phyloP scores from a whole-genome alignment of 345 rosid species.

The Litchi chinensis region DNA sequence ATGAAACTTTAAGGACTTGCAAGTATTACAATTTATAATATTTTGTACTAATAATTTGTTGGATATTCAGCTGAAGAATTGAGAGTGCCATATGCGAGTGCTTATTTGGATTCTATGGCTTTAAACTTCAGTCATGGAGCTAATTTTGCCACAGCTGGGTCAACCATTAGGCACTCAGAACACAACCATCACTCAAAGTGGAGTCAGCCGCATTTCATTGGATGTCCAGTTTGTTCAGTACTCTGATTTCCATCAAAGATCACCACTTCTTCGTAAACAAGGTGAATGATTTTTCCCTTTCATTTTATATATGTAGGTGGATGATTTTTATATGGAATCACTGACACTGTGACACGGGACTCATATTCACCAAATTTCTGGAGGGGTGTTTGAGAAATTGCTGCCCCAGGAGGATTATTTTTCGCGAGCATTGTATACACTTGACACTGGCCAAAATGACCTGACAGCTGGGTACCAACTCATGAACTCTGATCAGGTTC shows the following conservation, averaged over 20 bases:
- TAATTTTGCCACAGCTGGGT: conserved; percentile 81
- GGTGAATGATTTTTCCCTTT: conserved; percentile 34
- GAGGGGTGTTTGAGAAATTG: conserved; percentile 42
- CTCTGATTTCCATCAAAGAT: conserved; percentile 52
- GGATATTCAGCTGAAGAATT: conserved; percentile 46
- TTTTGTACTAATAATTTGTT: not conserved
- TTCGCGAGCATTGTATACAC: conserved; percentile 48
- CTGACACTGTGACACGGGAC: not conserved
- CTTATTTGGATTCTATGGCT: conserved; percentile 63
- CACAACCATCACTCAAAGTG: conserved; percentile 56
- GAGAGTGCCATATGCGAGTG: conserved; percentile 54
- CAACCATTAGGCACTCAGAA: conserved; percentile 65
- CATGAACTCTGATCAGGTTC: conserved; percentile 60
- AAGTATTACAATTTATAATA: not conserved
- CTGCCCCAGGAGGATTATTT: conserved; percentile 55
- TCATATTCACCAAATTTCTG: conserved; percentile 8
- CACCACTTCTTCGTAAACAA: conserved; percentile 37
- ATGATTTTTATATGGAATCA: not conserved
- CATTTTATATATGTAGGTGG: no score
- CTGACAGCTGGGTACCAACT: conserved; percentile 62
- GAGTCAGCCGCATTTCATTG: conserved; percentile 68
- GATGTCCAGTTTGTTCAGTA: conserved; percentile 63
- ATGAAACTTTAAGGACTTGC: not conserved
- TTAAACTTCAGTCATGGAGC: conserved; percentile 83
- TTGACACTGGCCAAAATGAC: conserved; percentile 81